Percentiles rank a stretch among this genome's conserved stretches.
These are phyloP conservation scores for Gomphus bonarii DNA, from an alignment of 1,284 basidiomycete genomes.

Conservation along the genomic window DNA sequence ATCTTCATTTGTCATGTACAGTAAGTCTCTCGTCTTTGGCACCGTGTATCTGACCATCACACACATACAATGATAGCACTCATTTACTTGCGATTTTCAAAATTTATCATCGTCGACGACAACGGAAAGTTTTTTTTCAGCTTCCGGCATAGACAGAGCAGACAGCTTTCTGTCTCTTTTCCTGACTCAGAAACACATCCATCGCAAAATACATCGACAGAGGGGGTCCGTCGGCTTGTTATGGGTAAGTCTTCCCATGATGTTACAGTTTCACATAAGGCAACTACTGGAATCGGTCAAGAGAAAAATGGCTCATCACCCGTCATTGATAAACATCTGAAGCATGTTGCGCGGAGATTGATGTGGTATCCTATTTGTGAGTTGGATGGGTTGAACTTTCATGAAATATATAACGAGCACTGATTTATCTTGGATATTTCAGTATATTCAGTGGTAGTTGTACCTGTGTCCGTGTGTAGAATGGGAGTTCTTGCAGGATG, in stretches of 20 bases:
- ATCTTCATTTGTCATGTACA: background rate
- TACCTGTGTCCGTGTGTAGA: conserved; percentile 1
- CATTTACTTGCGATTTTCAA: conserved; percentile 6
- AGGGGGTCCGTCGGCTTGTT: background rate
- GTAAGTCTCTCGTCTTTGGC: background rate
- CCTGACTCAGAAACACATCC: background rate
- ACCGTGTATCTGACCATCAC: too few relatives aligned
- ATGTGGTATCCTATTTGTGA: conserved; percentile 10
- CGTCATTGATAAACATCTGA: background rate
- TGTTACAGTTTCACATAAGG: background rate
- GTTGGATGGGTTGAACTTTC: background rate
- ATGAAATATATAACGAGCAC: background rate
- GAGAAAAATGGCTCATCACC: background rate
- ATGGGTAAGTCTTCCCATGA: background rate
- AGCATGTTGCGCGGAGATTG: background rate
- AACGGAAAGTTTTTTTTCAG: background rate
- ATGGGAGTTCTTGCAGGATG: conserved; percentile 6
- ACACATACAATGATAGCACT: background rate
- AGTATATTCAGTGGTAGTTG: conserved; percentile 4
- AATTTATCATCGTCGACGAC: background rate
- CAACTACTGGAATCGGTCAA: background rate
- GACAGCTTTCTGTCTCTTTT: background rate
- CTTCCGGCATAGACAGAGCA: background rate
- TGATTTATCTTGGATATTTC: background rate
- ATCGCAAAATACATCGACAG: background rate